A percentile compares a stretch with the other conserved stretches of the same genome.
phyloP scores from a whole-genome alignment of 176 grass and related monocot species.

The Stipa capillata region DNA sequence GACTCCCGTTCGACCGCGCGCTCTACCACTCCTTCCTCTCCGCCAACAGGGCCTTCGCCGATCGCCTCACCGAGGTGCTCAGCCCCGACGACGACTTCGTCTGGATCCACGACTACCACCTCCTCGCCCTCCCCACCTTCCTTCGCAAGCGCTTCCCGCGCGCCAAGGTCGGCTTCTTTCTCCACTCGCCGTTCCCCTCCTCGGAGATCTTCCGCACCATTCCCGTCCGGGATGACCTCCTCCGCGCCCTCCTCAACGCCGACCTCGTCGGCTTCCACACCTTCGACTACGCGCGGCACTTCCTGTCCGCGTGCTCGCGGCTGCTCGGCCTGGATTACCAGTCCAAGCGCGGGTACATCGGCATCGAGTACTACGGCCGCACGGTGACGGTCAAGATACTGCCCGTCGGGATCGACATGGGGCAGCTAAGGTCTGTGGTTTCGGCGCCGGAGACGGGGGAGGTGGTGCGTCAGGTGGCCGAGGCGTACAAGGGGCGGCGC shows the following conservation, averaged over 20 bases:
- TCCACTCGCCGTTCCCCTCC: slow-evolving; percentile 92
- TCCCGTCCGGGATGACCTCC: slow-evolving; percentile 77
- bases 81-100: slow-evolving; percentile 79
- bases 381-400: slow-evolving; percentile 94
- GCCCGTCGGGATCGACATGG: slow-evolving; percentile 83
- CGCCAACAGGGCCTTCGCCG: slow-evolving; percentile 80
- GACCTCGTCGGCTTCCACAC: slow-evolving; percentile 97
- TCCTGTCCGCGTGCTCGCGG: slow-evolving; percentile 75
- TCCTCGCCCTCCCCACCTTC: slow-evolving; percentile 83
- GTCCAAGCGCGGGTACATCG: slow-evolving; percentile 91
- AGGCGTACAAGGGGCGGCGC: slow-evolving; percentile 46
- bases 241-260: slow-evolving; percentile 84
- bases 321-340: slow-evolving; percentile 76
- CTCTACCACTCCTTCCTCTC: slow-evolving; percentile 95
- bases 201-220: slow-evolving; percentile 95
- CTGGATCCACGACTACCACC: slow-evolving; percentile 97
- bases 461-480: slow-evolving; percentile 29
- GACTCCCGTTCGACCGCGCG: slow-evolving; percentile 71
- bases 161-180: slow-evolving; percentile 77
- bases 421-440: slow-evolving; percentile 67
- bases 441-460: slow-evolving; percentile 51
- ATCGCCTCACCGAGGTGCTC: slow-evolving; percentile 82
- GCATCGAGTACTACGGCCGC: slow-evolving; percentile 92
- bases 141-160: slow-evolving; percentile 81
- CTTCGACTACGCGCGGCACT: slow-evolving; percentile 95